Percentiles rank a stretch among this genome's conserved stretches.
phyloP scores from a whole-genome alignment of 2,329 filamentous ascomycete species.

The Aspergillus fijiensis region DNA sequence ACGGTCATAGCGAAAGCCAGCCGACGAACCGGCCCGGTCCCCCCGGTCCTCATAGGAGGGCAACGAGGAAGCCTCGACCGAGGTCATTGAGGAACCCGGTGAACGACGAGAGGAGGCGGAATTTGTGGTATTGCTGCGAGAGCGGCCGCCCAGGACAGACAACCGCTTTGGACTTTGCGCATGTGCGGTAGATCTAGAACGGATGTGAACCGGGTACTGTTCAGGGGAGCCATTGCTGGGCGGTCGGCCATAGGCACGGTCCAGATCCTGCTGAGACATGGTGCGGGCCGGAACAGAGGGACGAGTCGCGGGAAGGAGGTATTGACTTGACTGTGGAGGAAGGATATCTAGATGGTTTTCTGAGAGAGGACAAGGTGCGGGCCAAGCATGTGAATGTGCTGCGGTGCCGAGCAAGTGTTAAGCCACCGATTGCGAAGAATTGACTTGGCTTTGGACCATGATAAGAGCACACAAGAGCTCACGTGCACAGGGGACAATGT shows the following conservation, averaged over 20 bases:
- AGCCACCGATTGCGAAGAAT: conserved; percentile 15
- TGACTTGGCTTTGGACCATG: conserved; percentile 18
- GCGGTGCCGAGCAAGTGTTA: conserved; percentile 15
- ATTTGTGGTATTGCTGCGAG: conserved; percentile 50
- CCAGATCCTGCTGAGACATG: conserved; percentile 23
- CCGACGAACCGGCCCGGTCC: conserved; percentile 30
- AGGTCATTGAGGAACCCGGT: conserved; percentile 46
- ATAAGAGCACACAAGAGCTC: conserved; percentile 4
- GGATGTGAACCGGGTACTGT: conserved; percentile 31
- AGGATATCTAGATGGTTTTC: not conserved
- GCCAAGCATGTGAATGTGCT: conserved; percentile 3
- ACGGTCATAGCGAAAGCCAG: conserved; percentile 33
- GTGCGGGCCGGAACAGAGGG: conserved; percentile 13
- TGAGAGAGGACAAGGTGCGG: not conserved
- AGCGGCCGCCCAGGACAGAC: conserved; percentile 42
- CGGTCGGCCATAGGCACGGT: conserved; percentile 33
- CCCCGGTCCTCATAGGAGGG: conserved; percentile 37
- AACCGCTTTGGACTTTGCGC: conserved; percentile 40
- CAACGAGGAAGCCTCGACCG: conserved; percentile 31
- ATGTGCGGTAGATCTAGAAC: conserved; percentile 38
- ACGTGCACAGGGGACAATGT: not conserved
- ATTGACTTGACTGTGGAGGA: not conserved
- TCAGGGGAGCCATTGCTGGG: conserved; percentile 35
- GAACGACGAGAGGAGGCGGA: conserved; percentile 50
- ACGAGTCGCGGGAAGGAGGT: conserved; percentile 3